phyloP scores from a whole-genome alignment of 805 yeast species.

The Zygoascus tannicola region DNA sequence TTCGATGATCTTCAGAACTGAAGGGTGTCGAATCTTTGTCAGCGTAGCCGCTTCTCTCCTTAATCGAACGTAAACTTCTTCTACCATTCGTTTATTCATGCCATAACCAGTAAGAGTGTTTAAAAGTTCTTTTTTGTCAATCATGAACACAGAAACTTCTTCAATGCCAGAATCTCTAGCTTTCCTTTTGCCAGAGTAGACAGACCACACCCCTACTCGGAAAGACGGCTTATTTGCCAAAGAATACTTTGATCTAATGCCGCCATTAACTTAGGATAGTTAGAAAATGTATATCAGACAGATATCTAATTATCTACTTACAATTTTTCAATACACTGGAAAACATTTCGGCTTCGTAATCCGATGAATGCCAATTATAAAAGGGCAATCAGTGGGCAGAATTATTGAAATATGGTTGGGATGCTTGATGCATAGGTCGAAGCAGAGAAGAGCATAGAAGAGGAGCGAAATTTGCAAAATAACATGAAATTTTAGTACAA shows the following conservation, averaged over 20 bases:
- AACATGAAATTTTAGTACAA: too few relatives aligned
- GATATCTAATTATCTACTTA: slow-evolving; percentile 8
- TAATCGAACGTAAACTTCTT: slow-evolving; percentile 57
- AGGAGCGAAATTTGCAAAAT: too few relatives aligned
- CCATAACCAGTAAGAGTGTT: slow-evolving; percentile 42
- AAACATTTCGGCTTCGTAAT: slow-evolving; percentile 13
- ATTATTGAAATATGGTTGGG: too few relatives aligned
- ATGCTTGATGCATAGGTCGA: too few relatives aligned
- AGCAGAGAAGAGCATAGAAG: too few relatives aligned
- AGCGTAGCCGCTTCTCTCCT: slow-evolving; percentile 60
- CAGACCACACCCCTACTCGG: slow-evolving; percentile 71
- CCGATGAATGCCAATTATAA: too few relatives aligned
- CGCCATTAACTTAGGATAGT: slow-evolving; percentile 14
- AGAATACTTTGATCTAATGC: slow-evolving; percentile 40
- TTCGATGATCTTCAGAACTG: slow-evolving; percentile 72
- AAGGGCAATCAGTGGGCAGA: too few relatives aligned
- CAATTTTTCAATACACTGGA: slow-evolving; percentile 18
- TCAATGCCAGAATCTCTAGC: slow-evolving; percentile 10
- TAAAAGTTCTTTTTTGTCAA: slow-evolving; percentile 73
- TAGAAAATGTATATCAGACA: not conserved
- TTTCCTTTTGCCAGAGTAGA: slow-evolving; percentile 74
- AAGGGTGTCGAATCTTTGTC: slow-evolving; percentile 83
- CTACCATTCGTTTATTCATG: slow-evolving; percentile 39
- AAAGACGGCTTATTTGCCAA: slow-evolving; percentile 65
- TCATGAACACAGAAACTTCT: slow-evolving; percentile 71